Conservation (phyloP, 371 early-diverging fungal genomes). For the Mortierella sp. region DNA sequence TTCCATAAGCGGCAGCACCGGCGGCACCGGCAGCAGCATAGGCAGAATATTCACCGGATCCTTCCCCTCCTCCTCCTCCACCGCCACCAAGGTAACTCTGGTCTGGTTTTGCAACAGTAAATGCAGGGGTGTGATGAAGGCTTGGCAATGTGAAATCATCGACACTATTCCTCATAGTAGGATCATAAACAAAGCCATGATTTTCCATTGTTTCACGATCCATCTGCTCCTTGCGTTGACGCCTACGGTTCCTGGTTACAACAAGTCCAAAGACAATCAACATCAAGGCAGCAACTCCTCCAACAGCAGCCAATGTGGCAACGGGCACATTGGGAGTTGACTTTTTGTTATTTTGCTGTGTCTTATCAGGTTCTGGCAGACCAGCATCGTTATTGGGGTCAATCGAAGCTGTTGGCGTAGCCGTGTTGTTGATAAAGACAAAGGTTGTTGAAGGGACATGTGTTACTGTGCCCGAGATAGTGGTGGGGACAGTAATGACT, state of each 20-base stretch:
- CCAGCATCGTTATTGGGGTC: slow-evolving; percentile 28
- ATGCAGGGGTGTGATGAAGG: slow-evolving; percentile 10
- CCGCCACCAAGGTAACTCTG: background rate
- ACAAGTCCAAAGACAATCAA: slow-evolving; percentile 57
- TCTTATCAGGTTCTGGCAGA: slow-evolving; percentile 27
- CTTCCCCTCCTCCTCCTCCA: background rate
- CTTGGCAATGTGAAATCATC: slow-evolving; percentile 21
- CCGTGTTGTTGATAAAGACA: background rate
- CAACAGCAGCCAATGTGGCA: slow-evolving; percentile 40
- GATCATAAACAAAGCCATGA: slow-evolving; percentile 5
- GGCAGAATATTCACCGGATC: slow-evolving; percentile 9
- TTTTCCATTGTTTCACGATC: slow-evolving; percentile 6
- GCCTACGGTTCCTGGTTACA: slow-evolving; percentile 36
- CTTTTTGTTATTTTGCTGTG: slow-evolving; percentile 7
- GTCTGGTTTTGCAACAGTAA: background rate
- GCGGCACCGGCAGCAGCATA: slow-evolving; percentile 16
- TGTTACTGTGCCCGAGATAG: background rate
- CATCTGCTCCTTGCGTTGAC: slow-evolving; percentile 26
- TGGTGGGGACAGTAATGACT: slow-evolving; percentile 10
- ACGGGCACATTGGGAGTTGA: slow-evolving; percentile 29
- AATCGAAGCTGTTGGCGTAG: background rate
- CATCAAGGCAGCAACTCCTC: slow-evolving; percentile 43
- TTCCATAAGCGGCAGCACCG: background rate
- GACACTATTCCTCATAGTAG: slow-evolving; percentile 7
- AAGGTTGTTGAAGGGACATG: background rate